Conservation (phyloP, 441 rosid species). For the Daphne laureola region DNA sequence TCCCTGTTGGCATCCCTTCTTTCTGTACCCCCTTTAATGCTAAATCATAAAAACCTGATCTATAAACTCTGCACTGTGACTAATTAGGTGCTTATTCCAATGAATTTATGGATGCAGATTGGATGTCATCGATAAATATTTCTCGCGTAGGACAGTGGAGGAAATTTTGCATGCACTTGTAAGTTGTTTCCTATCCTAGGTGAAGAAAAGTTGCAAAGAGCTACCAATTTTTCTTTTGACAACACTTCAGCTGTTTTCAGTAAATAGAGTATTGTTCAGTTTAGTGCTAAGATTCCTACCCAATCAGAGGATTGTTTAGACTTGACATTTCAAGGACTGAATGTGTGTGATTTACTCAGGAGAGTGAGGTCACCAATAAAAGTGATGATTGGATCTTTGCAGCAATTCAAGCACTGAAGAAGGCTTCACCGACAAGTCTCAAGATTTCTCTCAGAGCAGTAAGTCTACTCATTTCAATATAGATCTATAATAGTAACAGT, state of each 20-base stretch:
- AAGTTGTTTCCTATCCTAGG: slow-evolving; percentile 22
- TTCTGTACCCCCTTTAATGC: too few species aligned
- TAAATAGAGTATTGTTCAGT: too few species aligned
- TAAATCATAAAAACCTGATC: too few species aligned
- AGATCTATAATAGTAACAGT: neutral
- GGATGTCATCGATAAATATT: slow-evolving; percentile 73
- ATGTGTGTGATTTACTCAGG: slow-evolving; percentile 33
- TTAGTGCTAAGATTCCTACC: too few species aligned
- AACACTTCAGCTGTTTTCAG: neutral
- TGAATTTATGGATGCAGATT: slow-evolving; percentile 35
- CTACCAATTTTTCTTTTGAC: neutral
- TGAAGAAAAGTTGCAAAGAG: neutral
- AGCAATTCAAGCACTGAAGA: slow-evolving; percentile 47
- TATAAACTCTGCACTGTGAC: too few species aligned
- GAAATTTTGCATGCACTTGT: slow-evolving; percentile 80
- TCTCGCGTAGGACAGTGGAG: slow-evolving; percentile 69
- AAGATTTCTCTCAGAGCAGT: slow-evolving; percentile 87
- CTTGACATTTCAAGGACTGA: slow-evolving; percentile 1
- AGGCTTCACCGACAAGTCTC: slow-evolving; percentile 89
- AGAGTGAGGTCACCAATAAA: slow-evolving; percentile 38
- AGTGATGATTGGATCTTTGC: slow-evolving; percentile 56
- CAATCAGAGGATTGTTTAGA: slow-evolving; percentile 1
- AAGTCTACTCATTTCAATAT: slow-evolving; percentile 12
- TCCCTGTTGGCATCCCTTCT: too few species aligned
- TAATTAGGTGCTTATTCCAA: slow-evolving; percentile 7